Evolutionary conservation across 192 early-diverging fungal species (phyloP).

Genomic region (Glomus cerebriforme): DNA sequence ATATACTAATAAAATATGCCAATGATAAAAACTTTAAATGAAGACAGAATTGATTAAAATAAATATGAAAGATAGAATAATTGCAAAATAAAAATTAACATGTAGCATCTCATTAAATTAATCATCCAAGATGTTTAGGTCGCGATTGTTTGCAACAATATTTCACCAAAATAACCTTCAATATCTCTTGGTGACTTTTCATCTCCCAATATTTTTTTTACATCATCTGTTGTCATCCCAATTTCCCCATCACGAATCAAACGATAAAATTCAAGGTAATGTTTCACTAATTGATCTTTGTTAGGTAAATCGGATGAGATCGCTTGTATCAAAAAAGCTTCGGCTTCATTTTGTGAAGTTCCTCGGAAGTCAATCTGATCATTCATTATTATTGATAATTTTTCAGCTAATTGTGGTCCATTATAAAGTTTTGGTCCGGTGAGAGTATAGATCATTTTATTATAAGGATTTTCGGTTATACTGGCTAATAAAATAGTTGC

Average conservation of each 20-base stretch:
- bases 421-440: slow-evolving; percentile 10
- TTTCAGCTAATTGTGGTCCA: slow-evolving; percentile 1
- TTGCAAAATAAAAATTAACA: no score
- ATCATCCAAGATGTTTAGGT: no score
- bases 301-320: not conserved
- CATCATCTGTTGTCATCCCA: not conserved
- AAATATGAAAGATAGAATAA: no score
- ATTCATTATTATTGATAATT: slow-evolving; percentile 12
- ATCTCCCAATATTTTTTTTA: slow-evolving; percentile 1
- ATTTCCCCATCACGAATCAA: not conserved
- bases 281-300: not conserved
- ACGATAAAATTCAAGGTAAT: slow-evolving; percentile 9
- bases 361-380: not conserved
- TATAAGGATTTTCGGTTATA: not conserved
- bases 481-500: not conserved
- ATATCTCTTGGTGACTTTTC: slow-evolving; percentile 2
- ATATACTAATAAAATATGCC: no score
- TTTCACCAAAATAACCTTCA: not conserved
- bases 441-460: not conserved
- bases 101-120: no score
- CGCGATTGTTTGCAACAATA: not conserved
- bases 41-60: no score
- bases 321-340: not conserved
- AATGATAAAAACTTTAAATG: no score
- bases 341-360: slow-evolving; percentile 15